Conservation (phyloP, 2,329 filamentous ascomycete species). For the Monilinia fructigena region DNA sequence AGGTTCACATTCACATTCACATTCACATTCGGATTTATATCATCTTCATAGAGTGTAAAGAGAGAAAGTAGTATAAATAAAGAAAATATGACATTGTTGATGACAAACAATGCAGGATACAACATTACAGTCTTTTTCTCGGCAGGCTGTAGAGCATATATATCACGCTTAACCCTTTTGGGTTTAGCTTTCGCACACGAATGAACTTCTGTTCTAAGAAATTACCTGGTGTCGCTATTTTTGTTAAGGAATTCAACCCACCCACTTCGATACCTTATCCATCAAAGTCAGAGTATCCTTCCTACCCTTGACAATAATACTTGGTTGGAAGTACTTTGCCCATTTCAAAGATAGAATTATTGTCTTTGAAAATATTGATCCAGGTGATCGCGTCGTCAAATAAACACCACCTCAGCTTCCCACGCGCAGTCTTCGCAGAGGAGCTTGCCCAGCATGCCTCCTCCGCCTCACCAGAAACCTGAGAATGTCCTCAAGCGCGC, state of each 20-base stretch:
- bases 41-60: too few relatives aligned
- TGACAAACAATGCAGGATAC: too few relatives aligned
- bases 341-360: constrained; percentile 18
- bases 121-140: too few relatives aligned
- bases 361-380: constrained; percentile 15
- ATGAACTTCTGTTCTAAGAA: constrained; percentile 16
- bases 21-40: too few relatives aligned
- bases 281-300: constrained; percentile 17
- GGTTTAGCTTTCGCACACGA: constrained; percentile 22
- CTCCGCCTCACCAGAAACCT: constrained; percentile 90
- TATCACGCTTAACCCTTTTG: constrained; percentile 3
- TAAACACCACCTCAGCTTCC: neutral
- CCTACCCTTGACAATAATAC: constrained; percentile 1
- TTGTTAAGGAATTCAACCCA: constrained; percentile 10
- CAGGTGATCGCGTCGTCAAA: constrained; percentile 4
- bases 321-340: constrained; percentile 7
- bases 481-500: constrained; percentile 99
- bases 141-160: too few relatives aligned
- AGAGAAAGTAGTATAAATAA: too few relatives aligned
- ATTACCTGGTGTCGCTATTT: constrained; percentile 13
- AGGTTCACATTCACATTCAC: too few relatives aligned
- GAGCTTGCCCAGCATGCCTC: constrained; percentile 58
- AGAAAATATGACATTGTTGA: too few relatives aligned
- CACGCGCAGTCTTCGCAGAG: constrained; percentile 19
- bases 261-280: constrained; percentile 14